Base-by-base conservation (phyloP, 495 filamentous ascomycete genomes). In the Cenococcum geophilum region DNA sequence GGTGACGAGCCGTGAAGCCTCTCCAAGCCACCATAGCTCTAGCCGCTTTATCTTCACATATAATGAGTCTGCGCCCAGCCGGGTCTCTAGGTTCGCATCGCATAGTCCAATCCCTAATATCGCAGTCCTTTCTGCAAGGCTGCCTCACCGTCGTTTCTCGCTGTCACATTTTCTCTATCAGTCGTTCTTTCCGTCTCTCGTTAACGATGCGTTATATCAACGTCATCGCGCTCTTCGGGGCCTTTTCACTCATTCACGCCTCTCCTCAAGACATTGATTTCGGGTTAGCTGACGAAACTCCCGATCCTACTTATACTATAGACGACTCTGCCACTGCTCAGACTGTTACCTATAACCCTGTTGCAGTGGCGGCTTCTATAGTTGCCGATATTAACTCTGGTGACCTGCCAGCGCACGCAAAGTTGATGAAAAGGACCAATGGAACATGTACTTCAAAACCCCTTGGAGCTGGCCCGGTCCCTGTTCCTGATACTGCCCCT, bases 401-500 rank as follows among this genome's bases (percentile, higher is more conserved):
- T 45, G 12, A 14, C 18, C 11, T 45, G 11, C 40, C 40, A 45
- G 11, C 11, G 18, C 12, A 45, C 14, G 40, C 40, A 14, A 45
- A 45, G 11, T 16, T 45, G 40, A 14, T 45, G 14, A 45, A 45
- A 18, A 45, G 40, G 11, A 45, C 49, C 21, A 14, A n/a, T 34
- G 49, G 49, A n/a, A 34, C 12, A 12, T 52, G 49, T 14, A 16
- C 12, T 23, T 21, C 49, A 14, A 23, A 52, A 23, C 36, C 52
- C 8, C 23, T n/a, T 14, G 60, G 60, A 21, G 47, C 55, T 48
- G 60, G 60, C 5, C 60, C 60, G 8, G 42, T 56, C 3, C 52
- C 52, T 5, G 11, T 36, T 25, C 60, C 60, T 21, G 60, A 62
- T 43, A 62, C 18, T 42, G 18, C 20, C 3, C 6, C 1, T 1